phyloP scores from a whole-genome alignment of 2,329 filamentous ascomycete genomes.

The Clonostachys sp. region DNA sequence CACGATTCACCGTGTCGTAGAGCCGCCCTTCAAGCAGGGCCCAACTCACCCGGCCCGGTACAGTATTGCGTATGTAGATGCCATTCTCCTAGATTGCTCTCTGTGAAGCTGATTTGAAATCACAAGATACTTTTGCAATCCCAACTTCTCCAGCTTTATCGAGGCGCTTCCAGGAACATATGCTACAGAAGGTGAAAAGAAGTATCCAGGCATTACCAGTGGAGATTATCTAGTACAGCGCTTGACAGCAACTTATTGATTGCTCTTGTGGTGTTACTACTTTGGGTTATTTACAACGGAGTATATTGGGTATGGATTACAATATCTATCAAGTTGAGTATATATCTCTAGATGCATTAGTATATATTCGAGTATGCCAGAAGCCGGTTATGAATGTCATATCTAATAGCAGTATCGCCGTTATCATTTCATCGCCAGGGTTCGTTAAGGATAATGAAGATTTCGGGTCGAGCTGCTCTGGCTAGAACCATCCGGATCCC shows the following conservation, averaged over 20 bases:
- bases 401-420: too few relatives aligned
- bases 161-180: constrained; percentile 80
- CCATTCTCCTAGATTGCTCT: background rate
- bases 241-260: constrained; percentile 67
- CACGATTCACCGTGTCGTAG: constrained; percentile 85
- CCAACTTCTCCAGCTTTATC: constrained; percentile 71
- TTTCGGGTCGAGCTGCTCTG: too few relatives aligned
- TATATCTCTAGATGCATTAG: too few relatives aligned
- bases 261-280: background rate
- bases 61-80: constrained; percentile 66
- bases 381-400: too few relatives aligned
- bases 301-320: too few relatives aligned
- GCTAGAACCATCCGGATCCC: too few relatives aligned
- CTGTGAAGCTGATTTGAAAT: background rate
- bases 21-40: constrained; percentile 61
- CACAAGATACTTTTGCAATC: constrained; percentile 77
- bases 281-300: too few relatives aligned
- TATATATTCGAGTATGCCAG: too few relatives aligned
- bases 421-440: too few relatives aligned
- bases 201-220: constrained; percentile 73
- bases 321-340: too few relatives aligned
- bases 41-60: constrained; percentile 71
- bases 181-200: constrained; percentile 59
- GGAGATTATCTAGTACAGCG: constrained; percentile 79
- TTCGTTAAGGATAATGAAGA: too few relatives aligned